Base-by-base conservation (phyloP, 768 basidiomycete genomes). In the Cubamyces lactineus region DNA sequence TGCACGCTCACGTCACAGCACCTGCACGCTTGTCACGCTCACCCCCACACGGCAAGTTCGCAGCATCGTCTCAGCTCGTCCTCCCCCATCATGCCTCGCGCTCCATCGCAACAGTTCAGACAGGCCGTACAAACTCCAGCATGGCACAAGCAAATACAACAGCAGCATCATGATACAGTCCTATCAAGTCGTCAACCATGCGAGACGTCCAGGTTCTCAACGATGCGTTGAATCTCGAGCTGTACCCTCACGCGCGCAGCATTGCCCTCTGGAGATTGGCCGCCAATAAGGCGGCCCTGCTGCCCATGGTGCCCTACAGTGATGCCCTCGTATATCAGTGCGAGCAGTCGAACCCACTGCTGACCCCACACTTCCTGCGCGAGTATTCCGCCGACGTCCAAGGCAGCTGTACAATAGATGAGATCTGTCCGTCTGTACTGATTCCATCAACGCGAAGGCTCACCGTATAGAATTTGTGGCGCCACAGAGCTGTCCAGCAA, bases 301-400 rank as follows among this genome's bases (percentile, higher is more conserved):
- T 74, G 64, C 55, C 73, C 72, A 57, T 78, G 80, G 55, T 84
- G 75, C 4, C 88, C 87, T 5, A 69, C 72, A 0, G 84, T 89
- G 41, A 84, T 77, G 7, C 86, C 86, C 53, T 86, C 81, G 63
- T 92, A 86, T 13, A 92, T 71, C 15, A 90, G 71, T 24, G 77
- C 80, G 21, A 94, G 79, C 53, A 92, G 73, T 71, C 92, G 92
- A 59, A 86, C 74, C 86, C 89, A 93, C 71, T 93, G 91, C 41
- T 78, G 74, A n/a, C 91, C 91, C 86, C 88, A 93, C 9, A 89
- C 74, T 24, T 78, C 73, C 58, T 77, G 77, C 9, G 87, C 88
- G 49, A 84, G 78, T 23, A 77, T 63, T 3, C 92, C 90, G 66
- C 87, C 79, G 30, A 91, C 88, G 53, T 91, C 89, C 24, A 93